phyloP scores from a whole-genome alignment of 306 rosid species.

The Myrica gale region DNA sequence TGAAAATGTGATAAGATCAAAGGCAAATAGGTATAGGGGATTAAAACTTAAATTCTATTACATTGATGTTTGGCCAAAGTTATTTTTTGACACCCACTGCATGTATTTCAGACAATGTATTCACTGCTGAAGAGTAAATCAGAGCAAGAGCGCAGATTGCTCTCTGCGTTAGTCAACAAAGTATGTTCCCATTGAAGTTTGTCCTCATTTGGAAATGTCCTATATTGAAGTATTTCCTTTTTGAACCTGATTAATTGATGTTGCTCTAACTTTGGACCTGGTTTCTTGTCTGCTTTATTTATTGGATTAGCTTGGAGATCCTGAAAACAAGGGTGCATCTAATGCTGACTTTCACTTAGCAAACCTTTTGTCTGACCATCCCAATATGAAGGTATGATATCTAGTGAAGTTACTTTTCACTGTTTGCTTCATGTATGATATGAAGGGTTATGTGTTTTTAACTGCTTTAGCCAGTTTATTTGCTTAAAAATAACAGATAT shows the following conservation, averaged over 20 bases:
- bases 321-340: conserved; percentile 86
- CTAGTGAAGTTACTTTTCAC: conserved; percentile 4
- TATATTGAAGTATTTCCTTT: conserved; percentile 1
- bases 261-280: conserved; percentile 21
- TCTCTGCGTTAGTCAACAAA: conserved; percentile 87
- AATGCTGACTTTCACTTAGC: conserved; percentile 91
- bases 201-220: not conserved
- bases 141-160: conserved; percentile 88
- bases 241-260: conserved; percentile 5
- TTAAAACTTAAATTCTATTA: not conserved
- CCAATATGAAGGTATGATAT: conserved; percentile 82
- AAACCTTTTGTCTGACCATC: conserved; percentile 84
- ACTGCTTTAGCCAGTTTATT: not conserved
- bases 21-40: not conserved
- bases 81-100: not conserved
- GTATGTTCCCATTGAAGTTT: conserved; percentile 48
- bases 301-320: conserved; percentile 80
- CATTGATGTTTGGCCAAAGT: not conserved
- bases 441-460: not conserved
- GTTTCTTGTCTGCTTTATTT: not conserved
- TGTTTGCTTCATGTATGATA: not conserved
- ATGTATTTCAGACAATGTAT: conserved; percentile 58
- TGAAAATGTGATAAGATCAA: not conserved
- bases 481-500: not conserved
- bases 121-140: conserved; percentile 82